Base-by-base conservation (phyloP, 2,329 filamentous ascomycete species). In the Colletotrichum sp. region DNA sequence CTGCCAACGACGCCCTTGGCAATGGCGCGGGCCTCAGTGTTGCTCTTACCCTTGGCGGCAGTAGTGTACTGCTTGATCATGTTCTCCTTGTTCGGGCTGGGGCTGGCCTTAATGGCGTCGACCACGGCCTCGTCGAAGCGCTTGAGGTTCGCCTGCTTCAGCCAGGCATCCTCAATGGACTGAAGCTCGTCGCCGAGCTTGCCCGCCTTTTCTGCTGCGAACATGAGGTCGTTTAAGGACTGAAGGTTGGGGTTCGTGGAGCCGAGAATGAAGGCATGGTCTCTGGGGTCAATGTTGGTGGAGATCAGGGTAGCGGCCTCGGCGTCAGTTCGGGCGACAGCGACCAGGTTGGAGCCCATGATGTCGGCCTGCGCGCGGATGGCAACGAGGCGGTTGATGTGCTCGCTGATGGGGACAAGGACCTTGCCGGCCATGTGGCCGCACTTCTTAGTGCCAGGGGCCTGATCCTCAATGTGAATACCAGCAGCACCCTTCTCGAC, bases 381-480 rank as follows among this genome's bases (percentile, higher is more conserved):
- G 80, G 97, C 96, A 66, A 99, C 96, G 70, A 99, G 90, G 71
- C 97, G 94, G 89, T 98, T 98, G 88, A 98, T 98, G 89, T 99
- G 97, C 88, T 99, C 97, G 86, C 93, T 95, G 83, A 98, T 97
- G 66, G 97, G 97, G 68, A 99, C 97, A 76, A 99, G 90, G 58
- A 98, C 97, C 88, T 98, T 98, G 82, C 97, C 97, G 79, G 97
- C 97, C 97, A 98, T 98, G 88, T 98, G 97, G 78, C 97, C 97
- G 85, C 97, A 99, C 91, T 99, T 99, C 92, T 99, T 99, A 66
- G 97, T 98, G 70, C 97, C 97, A 5, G 97, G 96, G 6, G 97
- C 96, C 87, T 98, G 97, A 84, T 99, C 97, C 87, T 99, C 97
- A 80, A 99, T 98, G 87, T 99, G 97, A 82, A 99, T 98, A 79